phyloP scores from a whole-genome alignment of 1,139 yeast species.

The Lodderomyces orthopsilosis region DNA sequence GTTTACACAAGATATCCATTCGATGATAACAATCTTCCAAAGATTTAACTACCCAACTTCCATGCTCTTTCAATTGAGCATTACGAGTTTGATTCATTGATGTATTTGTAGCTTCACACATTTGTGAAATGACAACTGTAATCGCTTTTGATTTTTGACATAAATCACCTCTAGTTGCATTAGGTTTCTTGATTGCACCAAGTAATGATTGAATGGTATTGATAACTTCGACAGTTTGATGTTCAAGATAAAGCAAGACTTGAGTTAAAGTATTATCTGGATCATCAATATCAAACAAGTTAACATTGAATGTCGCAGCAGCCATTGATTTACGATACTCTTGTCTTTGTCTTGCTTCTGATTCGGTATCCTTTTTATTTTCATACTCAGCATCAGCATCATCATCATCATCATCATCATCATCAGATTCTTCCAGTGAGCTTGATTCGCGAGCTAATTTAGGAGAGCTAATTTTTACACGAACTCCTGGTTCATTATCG shows the following conservation, averaged over 20 bases:
- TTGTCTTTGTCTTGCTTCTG: constrained; percentile 44
- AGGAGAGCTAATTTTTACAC: constrained; percentile 1
- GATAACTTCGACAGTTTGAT: constrained; percentile 90
- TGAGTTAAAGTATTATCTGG: constrained; percentile 88
- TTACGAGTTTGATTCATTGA: constrained; percentile 89
- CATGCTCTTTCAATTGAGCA: constrained; percentile 82
- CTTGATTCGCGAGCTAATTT: constrained; percentile 2
- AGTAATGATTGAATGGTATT: constrained; percentile 83
- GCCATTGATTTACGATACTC: constrained; percentile 52
- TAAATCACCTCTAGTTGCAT: constrained; percentile 72
- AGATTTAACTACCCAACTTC: constrained; percentile 84
- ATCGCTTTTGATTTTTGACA: constrained; percentile 73
- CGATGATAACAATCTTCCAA: constrained; percentile 83
- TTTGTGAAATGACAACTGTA: constrained; percentile 71
- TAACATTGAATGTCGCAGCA: constrained; percentile 61
- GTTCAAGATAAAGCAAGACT: constrained; percentile 81
- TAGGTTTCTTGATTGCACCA: constrained; percentile 71
- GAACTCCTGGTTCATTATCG: constrained; percentile 3
- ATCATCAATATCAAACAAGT: constrained; percentile 72
- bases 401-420: constrained; percentile 7
- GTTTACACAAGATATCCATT: constrained; percentile 62
- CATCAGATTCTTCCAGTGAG: constrained; percentile 6
- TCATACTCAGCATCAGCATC: constrained; percentile 18
- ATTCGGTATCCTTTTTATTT: constrained; percentile 24
- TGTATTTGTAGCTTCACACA: constrained; percentile 86